Conservation (phyloP, 768 basidiomycete genomes). For the Trametes cingulata region DNA sequence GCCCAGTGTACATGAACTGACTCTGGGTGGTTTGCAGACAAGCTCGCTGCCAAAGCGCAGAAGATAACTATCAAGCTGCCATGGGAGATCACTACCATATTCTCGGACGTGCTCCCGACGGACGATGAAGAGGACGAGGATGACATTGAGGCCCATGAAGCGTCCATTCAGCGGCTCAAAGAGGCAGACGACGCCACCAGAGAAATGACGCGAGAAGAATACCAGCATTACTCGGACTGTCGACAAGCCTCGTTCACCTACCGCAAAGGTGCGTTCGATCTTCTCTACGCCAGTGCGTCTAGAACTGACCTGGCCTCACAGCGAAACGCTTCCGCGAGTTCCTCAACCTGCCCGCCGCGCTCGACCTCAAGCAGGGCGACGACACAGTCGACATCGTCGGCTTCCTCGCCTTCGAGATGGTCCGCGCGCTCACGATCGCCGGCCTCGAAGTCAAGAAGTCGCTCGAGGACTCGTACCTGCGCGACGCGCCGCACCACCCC, state of each 20-base stretch:
- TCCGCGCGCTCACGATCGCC: slow-evolving; percentile 86
- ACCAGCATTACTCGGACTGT: slow-evolving; percentile 96
- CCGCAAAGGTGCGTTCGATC: slow-evolving; percentile 70
- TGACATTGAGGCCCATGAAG: slow-evolving; percentile 93
- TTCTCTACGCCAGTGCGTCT: background rate
- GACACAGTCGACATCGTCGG: slow-evolving; percentile 97
- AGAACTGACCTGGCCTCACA: slow-evolving; percentile 34
- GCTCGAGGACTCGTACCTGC: slow-evolving; percentile 68
- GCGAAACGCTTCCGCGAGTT: slow-evolving; percentile 96
- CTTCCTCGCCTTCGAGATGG: slow-evolving; percentile 97
- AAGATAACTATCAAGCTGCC: slow-evolving; percentile 95
- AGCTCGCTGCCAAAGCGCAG: slow-evolving; percentile 79
- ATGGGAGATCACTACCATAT: slow-evolving; percentile 93
- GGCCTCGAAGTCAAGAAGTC: slow-evolving; percentile 83
- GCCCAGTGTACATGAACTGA: background rate
- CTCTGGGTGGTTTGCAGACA: slow-evolving; percentile 50
- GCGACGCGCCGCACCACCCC: slow-evolving; percentile 55
- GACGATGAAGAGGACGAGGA: slow-evolving; percentile 97
- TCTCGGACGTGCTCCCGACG: slow-evolving; percentile 87
- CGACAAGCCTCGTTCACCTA: slow-evolving; percentile 97
- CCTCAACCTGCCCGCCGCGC: slow-evolving; percentile 80
- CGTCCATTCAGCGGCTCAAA: slow-evolving; percentile 85
- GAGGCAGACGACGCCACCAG: slow-evolving; percentile 95
- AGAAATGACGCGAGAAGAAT: slow-evolving; percentile 96
- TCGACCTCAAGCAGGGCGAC: slow-evolving; percentile 89